These are phyloP conservation scores for Vitis labrusca DNA, from an alignment of 164 flowering plant genomes.

Conservation along the genomic window DNA sequence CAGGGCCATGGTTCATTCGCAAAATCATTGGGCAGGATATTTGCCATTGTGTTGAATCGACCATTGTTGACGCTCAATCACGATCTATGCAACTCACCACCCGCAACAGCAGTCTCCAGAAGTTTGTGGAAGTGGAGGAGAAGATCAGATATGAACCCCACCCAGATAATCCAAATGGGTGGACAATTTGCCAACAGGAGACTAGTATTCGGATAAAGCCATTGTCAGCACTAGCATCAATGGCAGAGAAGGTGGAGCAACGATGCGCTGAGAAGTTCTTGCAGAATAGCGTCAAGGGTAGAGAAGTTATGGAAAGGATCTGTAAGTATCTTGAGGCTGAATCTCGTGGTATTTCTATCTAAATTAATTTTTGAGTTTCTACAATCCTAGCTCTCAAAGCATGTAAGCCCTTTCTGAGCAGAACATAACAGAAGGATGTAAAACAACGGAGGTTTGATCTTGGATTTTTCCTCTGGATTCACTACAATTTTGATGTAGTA, in stretches of 20 bases:
- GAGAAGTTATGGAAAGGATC: conserved; percentile 98
- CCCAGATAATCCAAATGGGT: conserved; percentile 72
- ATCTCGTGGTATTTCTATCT: conserved; percentile 56
- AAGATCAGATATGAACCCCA: conserved; percentile 77
- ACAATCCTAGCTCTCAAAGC: background rate
- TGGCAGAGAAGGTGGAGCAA: conserved; percentile 97
- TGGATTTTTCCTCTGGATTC: background rate
- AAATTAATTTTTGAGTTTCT: conserved; percentile 8
- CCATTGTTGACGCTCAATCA: conserved; percentile 69
- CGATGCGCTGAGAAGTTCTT: conserved; percentile 79
- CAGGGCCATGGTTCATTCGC: conserved; percentile 91
- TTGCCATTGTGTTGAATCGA: conserved; percentile 87
- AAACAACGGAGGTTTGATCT: background rate
- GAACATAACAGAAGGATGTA: background rate
- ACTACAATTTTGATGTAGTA: background rate
- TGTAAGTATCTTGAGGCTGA: conserved; percentile 96
- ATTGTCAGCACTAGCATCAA: conserved; percentile 78
- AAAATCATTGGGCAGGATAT: conserved; percentile 83
- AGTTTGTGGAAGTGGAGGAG: conserved; percentile 88
- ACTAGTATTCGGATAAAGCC: conserved; percentile 87
- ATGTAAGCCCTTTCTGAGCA: background rate
- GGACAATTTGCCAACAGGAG: conserved; percentile 85
- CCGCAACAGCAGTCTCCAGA: conserved; percentile 74
- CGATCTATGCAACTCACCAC: conserved; percentile 77
- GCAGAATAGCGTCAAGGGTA: conserved; percentile 90